Base-by-base conservation (phyloP, 2,329 filamentous ascomycete genomes). In the Penicillium sp. region DNA sequence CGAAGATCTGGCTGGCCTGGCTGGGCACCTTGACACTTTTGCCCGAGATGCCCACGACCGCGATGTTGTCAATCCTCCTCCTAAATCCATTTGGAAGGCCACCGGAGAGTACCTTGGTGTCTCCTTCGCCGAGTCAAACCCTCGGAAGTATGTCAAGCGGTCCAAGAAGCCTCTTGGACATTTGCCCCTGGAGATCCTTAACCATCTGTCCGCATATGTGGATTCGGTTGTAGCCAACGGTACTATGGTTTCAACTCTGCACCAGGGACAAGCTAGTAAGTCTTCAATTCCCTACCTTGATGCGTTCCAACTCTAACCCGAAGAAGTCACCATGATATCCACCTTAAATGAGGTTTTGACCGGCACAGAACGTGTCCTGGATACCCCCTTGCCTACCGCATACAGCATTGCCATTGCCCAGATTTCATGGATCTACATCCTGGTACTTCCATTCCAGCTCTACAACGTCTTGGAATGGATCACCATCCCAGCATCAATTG, bases 391-490 rank as follows among this genome's bases (percentile, higher is more conserved):
- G 0, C 90, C 90, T 2, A 82, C 91, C 53, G 90, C 90, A 44
- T 95, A 95, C 77, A 85, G 84, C 61, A 94, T 95, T 65, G 85
- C 89, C 65, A 92, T 94, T 70, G 86, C 87, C 19, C 90, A 95
- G 71, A 93, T 94, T 68, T 90, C 90, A 31, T 92, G 89, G 85
- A 83, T 91, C 49, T 95, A 94, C 74, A 86, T 94, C 50, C 76
- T 91, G 63, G 80, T 90, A 31, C 81, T 95, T 1, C 90, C 90
- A 6, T 94, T 94, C 80, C 90, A 95, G 75, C 84, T 95, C 7
- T 83, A 84, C 68, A 68, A 72, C 0, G 70, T 74, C 3, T 82
- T 95, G 1, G 64, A 74, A 8, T 94, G 88, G 87, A 81, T 91
- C 61, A 87, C 90, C 12, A 92, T 94, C 61, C 90, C 90, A 0